Evolutionary conservation across 2,329 filamentous ascomycete genomes (phyloP).

Genomic region (Ophiostoma quercus): DNA sequence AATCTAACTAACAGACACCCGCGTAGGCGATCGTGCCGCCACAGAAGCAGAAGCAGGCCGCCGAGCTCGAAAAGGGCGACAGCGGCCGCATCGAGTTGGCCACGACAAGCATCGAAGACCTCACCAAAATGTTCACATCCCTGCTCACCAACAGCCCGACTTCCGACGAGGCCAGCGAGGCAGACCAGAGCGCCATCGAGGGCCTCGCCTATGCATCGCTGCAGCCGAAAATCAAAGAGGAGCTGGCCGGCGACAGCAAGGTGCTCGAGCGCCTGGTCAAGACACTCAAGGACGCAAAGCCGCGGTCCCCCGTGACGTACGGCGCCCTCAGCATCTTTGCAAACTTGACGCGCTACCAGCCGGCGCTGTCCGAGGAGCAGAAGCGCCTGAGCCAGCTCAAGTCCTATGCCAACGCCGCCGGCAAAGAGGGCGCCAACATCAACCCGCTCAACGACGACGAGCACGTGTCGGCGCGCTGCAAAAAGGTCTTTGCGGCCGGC

Average conservation of each 20-base stretch:
- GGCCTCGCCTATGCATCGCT: constrained; percentile 89
- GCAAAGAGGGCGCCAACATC: constrained; percentile 45
- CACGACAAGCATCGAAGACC: constrained; percentile 59
- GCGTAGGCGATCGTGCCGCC: constrained; percentile 47
- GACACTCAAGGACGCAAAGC: constrained; percentile 52
- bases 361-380: constrained; percentile 77
- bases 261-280: constrained; percentile 68
- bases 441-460: constrained; percentile 71
- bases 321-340: constrained; percentile 79
- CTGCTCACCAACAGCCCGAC: constrained; percentile 54
- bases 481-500: constrained; percentile 70
- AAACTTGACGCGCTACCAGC: constrained; percentile 78
- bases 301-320: constrained; percentile 69
- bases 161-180: constrained; percentile 37
- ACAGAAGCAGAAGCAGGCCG: constrained; percentile 34
- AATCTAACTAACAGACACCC: constrained; percentile 43
- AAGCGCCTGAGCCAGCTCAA: constrained; percentile 89
- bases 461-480: constrained; percentile 70
- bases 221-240: constrained; percentile 78
- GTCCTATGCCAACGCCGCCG: constrained; percentile 84
- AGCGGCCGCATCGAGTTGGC: constrained; percentile 42
- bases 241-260: constrained; percentile 60
- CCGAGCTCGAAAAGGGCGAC: constrained; percentile 35
- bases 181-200: constrained; percentile 66
- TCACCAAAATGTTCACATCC: constrained; percentile 58